Evolutionary conservation across 148 eudicot genomes (phyloP).

Genomic region (Oxyria digyna): DNA sequence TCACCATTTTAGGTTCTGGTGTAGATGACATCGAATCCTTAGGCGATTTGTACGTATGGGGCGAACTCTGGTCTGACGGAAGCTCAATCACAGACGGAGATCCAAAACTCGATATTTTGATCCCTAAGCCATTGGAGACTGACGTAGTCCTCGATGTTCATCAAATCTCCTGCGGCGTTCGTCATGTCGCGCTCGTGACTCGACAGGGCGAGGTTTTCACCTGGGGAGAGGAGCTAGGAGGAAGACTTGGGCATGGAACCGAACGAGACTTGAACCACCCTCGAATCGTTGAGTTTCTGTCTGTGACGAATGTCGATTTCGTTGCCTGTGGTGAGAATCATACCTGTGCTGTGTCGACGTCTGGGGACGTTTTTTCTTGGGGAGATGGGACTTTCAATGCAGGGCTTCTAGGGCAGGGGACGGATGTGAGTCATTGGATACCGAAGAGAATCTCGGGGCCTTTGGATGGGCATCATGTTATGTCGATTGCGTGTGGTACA

Average conservation of each 20-base stretch:
- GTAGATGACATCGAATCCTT: slow-evolving; percentile 72
- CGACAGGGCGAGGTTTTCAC: slow-evolving; percentile 86
- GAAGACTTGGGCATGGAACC: slow-evolving; percentile 82
- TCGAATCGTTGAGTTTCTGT: slow-evolving; percentile 48
- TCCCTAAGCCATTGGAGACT: slow-evolving; percentile 66
- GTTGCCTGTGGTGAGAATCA: slow-evolving; percentile 80
- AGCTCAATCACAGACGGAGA: slow-evolving; percentile 23
- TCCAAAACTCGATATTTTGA: slow-evolving; percentile 30
- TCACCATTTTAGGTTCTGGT: slow-evolving; percentile 32
- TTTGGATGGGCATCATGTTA: slow-evolving; percentile 61
- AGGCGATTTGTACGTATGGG: slow-evolving; percentile 86
- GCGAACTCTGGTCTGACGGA: slow-evolving; percentile 58
- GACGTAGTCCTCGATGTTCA: slow-evolving; percentile 82
- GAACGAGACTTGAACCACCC: slow-evolving; percentile 50
- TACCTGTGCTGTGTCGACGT: slow-evolving; percentile 59
- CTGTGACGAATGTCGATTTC: slow-evolving; percentile 53
- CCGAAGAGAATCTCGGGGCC: slow-evolving; percentile 72
- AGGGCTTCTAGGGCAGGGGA: slow-evolving; percentile 87
- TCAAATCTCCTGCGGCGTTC: slow-evolving; percentile 67
- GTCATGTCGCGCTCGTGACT: slow-evolving; percentile 69
- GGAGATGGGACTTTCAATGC: slow-evolving; percentile 70
- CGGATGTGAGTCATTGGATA: slow-evolving; percentile 72
- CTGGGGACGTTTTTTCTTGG: slow-evolving; percentile 76
- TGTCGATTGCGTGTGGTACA: slow-evolving; percentile 61
- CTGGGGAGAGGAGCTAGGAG: slow-evolving; percentile 90